Evolutionary conservation across 306 rosid species (phyloP).

Genomic region (Ziziphus jujuba): DNA sequence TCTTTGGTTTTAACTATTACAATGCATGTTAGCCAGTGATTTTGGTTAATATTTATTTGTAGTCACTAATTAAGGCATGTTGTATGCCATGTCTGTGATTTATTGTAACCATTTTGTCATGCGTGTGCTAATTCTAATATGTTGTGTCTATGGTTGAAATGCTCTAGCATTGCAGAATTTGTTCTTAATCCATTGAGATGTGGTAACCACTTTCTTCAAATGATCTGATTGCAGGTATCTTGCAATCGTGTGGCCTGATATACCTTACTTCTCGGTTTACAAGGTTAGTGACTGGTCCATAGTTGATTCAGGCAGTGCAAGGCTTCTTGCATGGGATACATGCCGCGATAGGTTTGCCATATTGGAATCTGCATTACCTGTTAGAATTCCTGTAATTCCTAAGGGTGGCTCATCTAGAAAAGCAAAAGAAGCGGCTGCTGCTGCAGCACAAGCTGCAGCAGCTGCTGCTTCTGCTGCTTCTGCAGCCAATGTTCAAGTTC

Average conservation of each 20-base stretch:
- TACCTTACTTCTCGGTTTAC: slow-evolving; percentile 95
- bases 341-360: slow-evolving; percentile 97
- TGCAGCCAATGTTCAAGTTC: slow-evolving; percentile 96
- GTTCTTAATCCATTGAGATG: slow-evolving; percentile 9
- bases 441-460: slow-evolving; percentile 97
- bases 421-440: slow-evolving; percentile 94
- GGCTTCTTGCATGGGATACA: slow-evolving; percentile 98
- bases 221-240: slow-evolving; percentile 75
- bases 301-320: slow-evolving; percentile 98
- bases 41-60: not conserved
- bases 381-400: slow-evolving; percentile 78
- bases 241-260: slow-evolving; percentile 95
- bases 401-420: slow-evolving; percentile 88
- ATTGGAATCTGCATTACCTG: slow-evolving; percentile 78
- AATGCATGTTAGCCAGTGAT: not conserved
- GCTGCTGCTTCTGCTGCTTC: slow-evolving; percentile 98
- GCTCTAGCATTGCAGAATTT: slow-evolving; percentile 9
- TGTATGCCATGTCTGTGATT: not conserved
- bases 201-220: not conserved
- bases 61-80: not conserved
- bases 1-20: not conserved
- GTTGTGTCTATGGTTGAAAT: not conserved
- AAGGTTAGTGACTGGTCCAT: slow-evolving; percentile 96
- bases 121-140: not conserved
- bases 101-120: not conserved